phyloP scores from a whole-genome alignment of 108 stramenopile genomes.

The Thalassiosira profunda region DNA sequence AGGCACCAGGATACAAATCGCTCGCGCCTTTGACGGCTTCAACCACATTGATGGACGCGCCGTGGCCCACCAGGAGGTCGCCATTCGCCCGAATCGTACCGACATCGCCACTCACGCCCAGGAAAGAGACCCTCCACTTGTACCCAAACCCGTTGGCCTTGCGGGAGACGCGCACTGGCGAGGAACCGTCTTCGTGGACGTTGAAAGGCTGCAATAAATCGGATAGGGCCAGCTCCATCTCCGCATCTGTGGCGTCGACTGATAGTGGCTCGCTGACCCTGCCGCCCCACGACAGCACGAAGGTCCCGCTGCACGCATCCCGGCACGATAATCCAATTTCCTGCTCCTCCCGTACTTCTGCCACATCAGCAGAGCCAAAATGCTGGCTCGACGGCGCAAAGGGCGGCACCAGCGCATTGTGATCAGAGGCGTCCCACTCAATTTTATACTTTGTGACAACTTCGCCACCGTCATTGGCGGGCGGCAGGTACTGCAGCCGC shows the following conservation, averaged over 20 bases:
- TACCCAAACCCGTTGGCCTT: conserved; percentile 71
- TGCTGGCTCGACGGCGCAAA: conserved; percentile 51
- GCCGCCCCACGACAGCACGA: conserved; percentile 82
- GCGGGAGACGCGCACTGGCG: conserved; percentile 36
- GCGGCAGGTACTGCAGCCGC: conserved; percentile 52
- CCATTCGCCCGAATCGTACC: conserved; percentile 67
- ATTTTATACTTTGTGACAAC: conserved; percentile 68
- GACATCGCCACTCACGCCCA: conserved; percentile 69
- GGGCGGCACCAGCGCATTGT: conserved; percentile 14
- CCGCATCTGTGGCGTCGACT: conserved; percentile 16
- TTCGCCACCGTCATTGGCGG: conserved; percentile 71
- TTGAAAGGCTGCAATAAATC: conserved; percentile 31
- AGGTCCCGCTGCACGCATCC: conserved; percentile 61
- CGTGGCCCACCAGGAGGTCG: conserved; percentile 66
- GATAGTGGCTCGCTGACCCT: conserved; percentile 27
- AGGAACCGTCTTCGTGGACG: conserved; percentile 9
- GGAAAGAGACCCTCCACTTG: conserved; percentile 78
- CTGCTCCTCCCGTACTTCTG: conserved; percentile 75
- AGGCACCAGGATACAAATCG: conserved; percentile 82
- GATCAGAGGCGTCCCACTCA: conserved; percentile 72
- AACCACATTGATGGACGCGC: conserved; percentile 52
- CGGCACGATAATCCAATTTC: conserved; percentile 50
- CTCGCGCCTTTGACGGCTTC: conserved; percentile 64
- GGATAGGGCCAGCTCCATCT: not conserved
- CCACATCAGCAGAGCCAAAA: conserved; percentile 64